Percentiles rank a stretch among this genome's conserved stretches.
phyloP scores from a whole-genome alignment of 805 yeast species.

The Scheffersomyces lignosus region DNA sequence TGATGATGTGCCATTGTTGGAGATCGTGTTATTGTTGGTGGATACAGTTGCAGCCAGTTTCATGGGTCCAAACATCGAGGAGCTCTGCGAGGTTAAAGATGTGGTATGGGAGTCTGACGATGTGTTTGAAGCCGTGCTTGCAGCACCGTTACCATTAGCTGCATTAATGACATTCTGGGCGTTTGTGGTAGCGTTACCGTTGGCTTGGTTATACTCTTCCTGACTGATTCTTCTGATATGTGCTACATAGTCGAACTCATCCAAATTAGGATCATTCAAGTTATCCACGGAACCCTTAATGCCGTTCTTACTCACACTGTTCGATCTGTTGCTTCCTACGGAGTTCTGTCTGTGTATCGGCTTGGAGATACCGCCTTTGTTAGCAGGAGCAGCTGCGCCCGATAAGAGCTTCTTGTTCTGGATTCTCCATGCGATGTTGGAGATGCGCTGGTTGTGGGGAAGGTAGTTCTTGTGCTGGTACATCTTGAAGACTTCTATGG shows the following conservation, averaged over 20 bases:
- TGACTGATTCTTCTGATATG: constrained; percentile 43
- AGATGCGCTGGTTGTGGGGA: constrained; percentile 43
- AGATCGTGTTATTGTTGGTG: neutral
- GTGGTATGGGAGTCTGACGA: neutral
- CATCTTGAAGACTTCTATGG: constrained; percentile 40
- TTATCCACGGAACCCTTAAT: constrained; percentile 1
- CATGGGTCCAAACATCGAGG: neutral
- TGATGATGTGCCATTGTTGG: too few species aligned
- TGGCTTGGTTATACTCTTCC: constrained; percentile 26
- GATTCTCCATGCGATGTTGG: constrained; percentile 47
- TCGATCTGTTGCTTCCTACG: neutral
- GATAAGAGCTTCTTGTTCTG: constrained; percentile 34
- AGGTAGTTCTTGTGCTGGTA: constrained; percentile 40
- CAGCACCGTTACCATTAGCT: neutral
- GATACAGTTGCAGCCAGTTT: neutral
- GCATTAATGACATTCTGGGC: neutral
- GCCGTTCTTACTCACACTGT: neutral
- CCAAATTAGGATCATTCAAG: constrained; percentile 28
- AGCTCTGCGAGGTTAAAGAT: neutral
- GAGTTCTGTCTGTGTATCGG: neutral
- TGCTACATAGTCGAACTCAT: constrained; percentile 47
- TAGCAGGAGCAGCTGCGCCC: neutral
- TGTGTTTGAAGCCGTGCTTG: neutral
- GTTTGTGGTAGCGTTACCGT: constrained; percentile 2
- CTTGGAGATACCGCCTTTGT: neutral